Conservation (phyloP, 2,329 filamentous ascomycete species). For the Thelonectria rubi region DNA sequence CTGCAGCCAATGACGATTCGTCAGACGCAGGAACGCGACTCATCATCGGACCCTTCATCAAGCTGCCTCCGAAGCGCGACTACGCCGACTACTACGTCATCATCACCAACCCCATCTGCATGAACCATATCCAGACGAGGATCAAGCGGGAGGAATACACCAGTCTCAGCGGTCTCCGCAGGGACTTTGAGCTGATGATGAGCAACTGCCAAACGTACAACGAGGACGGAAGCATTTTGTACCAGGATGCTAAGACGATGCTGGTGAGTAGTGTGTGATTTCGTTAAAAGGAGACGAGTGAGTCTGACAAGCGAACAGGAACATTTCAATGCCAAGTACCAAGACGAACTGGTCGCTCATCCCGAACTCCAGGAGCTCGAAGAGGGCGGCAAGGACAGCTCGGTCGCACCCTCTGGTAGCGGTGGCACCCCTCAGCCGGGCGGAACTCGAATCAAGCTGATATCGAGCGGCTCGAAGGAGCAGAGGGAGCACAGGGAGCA, state of each 20-base stretch:
- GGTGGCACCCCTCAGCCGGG: constrained; percentile 72
- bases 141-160: constrained; percentile 97
- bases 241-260: constrained; percentile 90
- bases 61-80: constrained; percentile 85
- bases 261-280: constrained; percentile 66
- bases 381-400: constrained; percentile 52
- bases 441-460: constrained; percentile 76
- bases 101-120: constrained; percentile 91
- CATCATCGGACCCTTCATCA: constrained; percentile 94
- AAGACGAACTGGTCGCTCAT: constrained; percentile 63
- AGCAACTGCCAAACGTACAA: constrained; percentile 96
- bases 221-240: constrained; percentile 92
- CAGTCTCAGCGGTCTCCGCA: constrained; percentile 79
- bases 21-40: constrained; percentile 72
- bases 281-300: not conserved
- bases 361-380: constrained; percentile 66
- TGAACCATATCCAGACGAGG: constrained; percentile 93
- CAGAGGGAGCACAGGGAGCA: constrained; percentile 47
- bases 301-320: constrained; percentile 56
- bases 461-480: constrained; percentile 52
- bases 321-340: constrained; percentile 63
- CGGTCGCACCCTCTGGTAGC: constrained; percentile 62
- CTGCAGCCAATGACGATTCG: constrained; percentile 65
- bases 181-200: constrained; percentile 85
- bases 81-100: constrained; percentile 96